These are phyloP conservation scores for Crithidia sp. DNA, from an alignment of 208 protist species.

Conservation along the genomic window DNA sequence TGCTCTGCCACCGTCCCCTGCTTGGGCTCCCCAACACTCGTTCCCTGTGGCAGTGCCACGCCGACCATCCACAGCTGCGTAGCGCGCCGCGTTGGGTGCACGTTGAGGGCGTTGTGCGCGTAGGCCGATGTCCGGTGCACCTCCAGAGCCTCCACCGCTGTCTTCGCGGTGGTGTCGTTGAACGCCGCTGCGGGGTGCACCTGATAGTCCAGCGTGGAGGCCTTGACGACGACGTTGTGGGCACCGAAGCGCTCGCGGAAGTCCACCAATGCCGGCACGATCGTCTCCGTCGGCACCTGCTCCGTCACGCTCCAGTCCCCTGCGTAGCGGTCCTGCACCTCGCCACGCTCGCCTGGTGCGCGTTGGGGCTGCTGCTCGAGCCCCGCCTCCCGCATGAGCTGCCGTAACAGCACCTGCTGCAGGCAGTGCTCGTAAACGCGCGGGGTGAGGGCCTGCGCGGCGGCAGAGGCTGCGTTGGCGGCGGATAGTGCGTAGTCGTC, in stretches of 20 bases:
- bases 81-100: conserved; percentile 29
- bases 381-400: conserved; percentile 25
- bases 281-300: conserved; percentile 21
- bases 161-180: no score
- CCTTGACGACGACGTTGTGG: conserved; percentile 32
- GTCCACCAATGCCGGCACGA: conserved; percentile 29
- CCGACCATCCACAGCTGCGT: conserved; percentile 37
- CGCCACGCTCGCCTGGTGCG: background rate
- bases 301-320: conserved; percentile 36
- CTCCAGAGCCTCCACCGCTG: conserved; percentile 4
- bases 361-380: conserved; percentile 5
- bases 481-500: background rate
- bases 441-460: conserved; percentile 20
- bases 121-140: conserved; percentile 31
- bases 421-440: conserved; percentile 36
- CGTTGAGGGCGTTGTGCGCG: conserved; percentile 40
- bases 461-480: conserved; percentile 20
- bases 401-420: conserved; percentile 31
- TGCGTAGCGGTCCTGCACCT: background rate
- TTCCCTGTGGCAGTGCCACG: conserved; percentile 12
- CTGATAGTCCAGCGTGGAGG: conserved; percentile 21
- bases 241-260: conserved; percentile 34
- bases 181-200: background rate
- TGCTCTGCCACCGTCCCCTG: background rate
- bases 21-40: background rate